A percentile compares a stretch with the other conserved stretches of the same genome.
Conservation (phyloP, 1,284 basidiomycete genomes). For the Heterobasidion annosum region DNA sequence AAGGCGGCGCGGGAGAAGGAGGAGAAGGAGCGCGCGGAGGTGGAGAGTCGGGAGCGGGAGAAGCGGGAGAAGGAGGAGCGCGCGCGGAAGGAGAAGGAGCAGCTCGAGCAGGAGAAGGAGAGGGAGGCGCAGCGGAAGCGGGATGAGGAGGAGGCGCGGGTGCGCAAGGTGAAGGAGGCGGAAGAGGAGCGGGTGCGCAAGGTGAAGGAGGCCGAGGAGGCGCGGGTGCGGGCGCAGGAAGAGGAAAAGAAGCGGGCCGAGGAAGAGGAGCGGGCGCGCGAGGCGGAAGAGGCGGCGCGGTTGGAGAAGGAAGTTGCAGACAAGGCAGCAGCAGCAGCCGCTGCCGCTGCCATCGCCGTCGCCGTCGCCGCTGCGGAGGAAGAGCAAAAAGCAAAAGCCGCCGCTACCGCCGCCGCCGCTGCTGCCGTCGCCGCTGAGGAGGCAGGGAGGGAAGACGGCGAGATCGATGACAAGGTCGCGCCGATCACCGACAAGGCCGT, state of each 20-base stretch:
- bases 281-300: conserved; percentile 16
- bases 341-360: conserved; percentile 14
- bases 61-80: conserved; percentile 25
- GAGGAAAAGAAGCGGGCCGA: conserved; percentile 21
- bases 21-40: conserved; percentile 22
- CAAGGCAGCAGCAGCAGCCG: conserved; percentile 11
- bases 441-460: conserved; percentile 24
- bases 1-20: conserved; percentile 20
- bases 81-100: conserved; percentile 25
- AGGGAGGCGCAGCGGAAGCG: conserved; percentile 30
- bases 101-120: conserved; percentile 26
- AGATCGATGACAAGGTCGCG: conserved; percentile 27
- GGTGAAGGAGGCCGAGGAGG: conserved; percentile 19
- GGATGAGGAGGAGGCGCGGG: conserved; percentile 22
- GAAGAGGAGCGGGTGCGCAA: conserved; percentile 15
- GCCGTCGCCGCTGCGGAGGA: conserved; percentile 4
- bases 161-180: conserved; percentile 18
- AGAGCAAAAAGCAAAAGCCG: neutral
- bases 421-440: conserved; percentile 18
- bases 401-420: conserved; percentile 3
- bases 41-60: conserved; percentile 26
- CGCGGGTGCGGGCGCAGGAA: conserved; percentile 24
- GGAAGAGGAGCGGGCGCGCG: conserved; percentile 9
- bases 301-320: conserved; percentile 30
- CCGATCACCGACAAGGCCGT: conserved; percentile 16